A percentile compares a stretch with the other conserved stretches of the same genome.
Evolutionary conservation across 805 yeast genomes (phyloP).

Genomic region (Saccharomycopsis schoenii): DNA sequence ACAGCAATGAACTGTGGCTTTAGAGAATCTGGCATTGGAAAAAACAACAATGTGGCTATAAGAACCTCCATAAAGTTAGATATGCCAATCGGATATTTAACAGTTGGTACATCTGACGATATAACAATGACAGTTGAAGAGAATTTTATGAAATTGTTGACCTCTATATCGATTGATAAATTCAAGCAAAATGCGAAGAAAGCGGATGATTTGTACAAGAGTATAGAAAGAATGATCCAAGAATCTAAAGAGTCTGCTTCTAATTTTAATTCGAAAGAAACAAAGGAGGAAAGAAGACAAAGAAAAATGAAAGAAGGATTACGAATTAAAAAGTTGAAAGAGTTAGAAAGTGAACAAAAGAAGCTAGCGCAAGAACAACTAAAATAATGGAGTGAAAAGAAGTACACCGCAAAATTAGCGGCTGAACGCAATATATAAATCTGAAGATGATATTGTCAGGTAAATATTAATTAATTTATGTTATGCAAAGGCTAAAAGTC

Average conservation of each 20-base stretch:
- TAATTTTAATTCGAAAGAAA: constrained; percentile 22
- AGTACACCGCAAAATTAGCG: not conserved
- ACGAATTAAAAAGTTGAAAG: not conserved
- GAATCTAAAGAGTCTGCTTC: constrained; percentile 21
- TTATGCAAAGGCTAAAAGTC: too few species aligned
- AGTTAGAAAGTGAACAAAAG: not conserved
- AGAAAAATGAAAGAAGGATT: constrained; percentile 15
- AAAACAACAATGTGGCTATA: constrained; percentile 68
- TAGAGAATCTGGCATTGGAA: constrained; percentile 79
- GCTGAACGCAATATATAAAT: not conserved
- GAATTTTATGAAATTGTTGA: constrained; percentile 39
- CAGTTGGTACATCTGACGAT: constrained; percentile 20
- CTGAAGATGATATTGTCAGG: too few species aligned
- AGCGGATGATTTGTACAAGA: constrained; percentile 36
- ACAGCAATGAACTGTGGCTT: constrained; percentile 79
- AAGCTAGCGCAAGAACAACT: not conserved
- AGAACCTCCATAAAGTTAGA: constrained; percentile 68
- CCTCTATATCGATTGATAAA: constrained; percentile 48
- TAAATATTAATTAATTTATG: too few species aligned
- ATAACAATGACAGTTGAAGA: constrained; percentile 9
- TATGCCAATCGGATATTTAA: constrained; percentile 58
- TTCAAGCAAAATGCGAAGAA: constrained; percentile 58
- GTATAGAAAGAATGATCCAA: constrained; percentile 29
- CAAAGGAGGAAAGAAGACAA: constrained; percentile 26
- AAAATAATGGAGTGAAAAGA: not conserved